Percentiles rank a stretch among this genome's conserved stretches.
These are phyloP conservation scores for Aspergillus quadricinctus DNA, from an alignment of 2,329 filamentous ascomycete genomes.

Conservation along the genomic window DNA sequence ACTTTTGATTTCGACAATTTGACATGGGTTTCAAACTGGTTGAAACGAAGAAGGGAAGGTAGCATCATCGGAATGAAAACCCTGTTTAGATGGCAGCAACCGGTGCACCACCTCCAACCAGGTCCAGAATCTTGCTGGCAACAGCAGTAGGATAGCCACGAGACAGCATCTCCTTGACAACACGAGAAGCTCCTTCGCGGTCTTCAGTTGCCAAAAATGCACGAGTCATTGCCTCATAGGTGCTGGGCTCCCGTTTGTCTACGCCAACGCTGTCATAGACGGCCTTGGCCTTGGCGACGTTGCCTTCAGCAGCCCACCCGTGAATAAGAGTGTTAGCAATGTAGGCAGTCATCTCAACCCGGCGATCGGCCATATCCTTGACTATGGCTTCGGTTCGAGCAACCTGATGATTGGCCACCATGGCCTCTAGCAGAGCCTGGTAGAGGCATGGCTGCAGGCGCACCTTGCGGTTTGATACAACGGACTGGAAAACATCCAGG, in stretches of 20 bases:
- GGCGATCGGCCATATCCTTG: constrained; percentile 65
- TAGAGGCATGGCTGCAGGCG: constrained; percentile 80
- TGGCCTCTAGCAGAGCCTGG: constrained; percentile 93
- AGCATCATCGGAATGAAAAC: constrained; percentile 9
- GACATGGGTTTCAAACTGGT: constrained; percentile 3
- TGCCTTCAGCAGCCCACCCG: constrained; percentile 82
- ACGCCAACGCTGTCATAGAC: constrained; percentile 77
- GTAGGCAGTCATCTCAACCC: constrained; percentile 87
- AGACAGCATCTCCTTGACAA: constrained; percentile 85
- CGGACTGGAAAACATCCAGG: constrained; percentile 73
- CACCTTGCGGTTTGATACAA: constrained; percentile 64
- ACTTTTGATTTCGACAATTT: constrained; percentile 5
- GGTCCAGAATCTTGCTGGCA: constrained; percentile 86
- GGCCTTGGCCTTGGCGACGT: constrained; percentile 70
- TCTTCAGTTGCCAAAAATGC: constrained; percentile 84
- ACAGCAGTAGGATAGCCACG: constrained; percentile 90
- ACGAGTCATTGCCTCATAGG: constrained; percentile 97
- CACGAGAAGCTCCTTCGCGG: constrained; percentile 66
- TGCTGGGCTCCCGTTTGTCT: constrained; percentile 86
- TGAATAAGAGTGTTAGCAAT: constrained; percentile 98
- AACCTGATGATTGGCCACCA: constrained; percentile 91
- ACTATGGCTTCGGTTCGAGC: constrained; percentile 70
- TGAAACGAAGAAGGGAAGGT: constrained; percentile 7
- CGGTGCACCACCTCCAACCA: constrained; percentile 56
- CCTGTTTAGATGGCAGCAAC: constrained; percentile 20